Evolutionary conservation across 169 alveolate genomes (phyloP).

Genomic region (Theileria annulata): DNA sequence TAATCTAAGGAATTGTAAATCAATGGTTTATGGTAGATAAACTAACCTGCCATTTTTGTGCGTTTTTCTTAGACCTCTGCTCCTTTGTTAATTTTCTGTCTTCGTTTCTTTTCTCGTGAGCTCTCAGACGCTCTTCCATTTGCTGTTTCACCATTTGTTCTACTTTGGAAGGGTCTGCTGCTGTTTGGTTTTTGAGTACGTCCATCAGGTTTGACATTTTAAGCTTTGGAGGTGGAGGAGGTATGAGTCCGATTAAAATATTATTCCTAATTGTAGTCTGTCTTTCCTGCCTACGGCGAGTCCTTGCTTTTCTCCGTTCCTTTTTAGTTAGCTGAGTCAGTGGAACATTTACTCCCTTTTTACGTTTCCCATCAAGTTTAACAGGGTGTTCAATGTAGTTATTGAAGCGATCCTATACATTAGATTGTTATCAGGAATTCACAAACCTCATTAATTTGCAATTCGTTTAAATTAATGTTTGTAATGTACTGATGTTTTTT

Average conservation of each 20-base stretch:
- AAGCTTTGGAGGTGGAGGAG: slow-evolving; percentile 89
- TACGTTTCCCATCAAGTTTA: slow-evolving; percentile 76
- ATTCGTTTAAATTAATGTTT: slow-evolving; percentile 32
- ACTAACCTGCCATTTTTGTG: slow-evolving; percentile 83
- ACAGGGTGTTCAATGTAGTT: slow-evolving; percentile 84
- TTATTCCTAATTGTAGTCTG: slow-evolving; percentile 85
- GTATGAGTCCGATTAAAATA: slow-evolving; percentile 84
- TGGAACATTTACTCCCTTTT: slow-evolving; percentile 51
- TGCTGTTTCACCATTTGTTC: slow-evolving; percentile 83
- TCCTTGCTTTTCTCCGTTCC: slow-evolving; percentile 80
- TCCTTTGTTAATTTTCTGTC: slow-evolving; percentile 80
- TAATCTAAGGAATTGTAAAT: not conserved
- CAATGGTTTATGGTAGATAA: not conserved
- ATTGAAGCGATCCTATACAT: slow-evolving; percentile 64
- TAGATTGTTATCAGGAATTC: not conserved
- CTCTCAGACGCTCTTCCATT: slow-evolving; percentile 82
- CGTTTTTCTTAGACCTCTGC: slow-evolving; percentile 78
- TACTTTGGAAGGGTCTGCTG: slow-evolving; percentile 85
- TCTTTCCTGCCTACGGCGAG: slow-evolving; percentile 84
- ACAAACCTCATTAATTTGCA: slow-evolving; percentile 49
- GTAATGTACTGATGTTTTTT: slow-evolving; percentile 58
- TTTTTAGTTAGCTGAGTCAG: slow-evolving; percentile 76
- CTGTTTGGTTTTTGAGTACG: slow-evolving; percentile 78
- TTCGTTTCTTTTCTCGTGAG: slow-evolving; percentile 81
- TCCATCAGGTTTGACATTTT: slow-evolving; percentile 85